Evolutionary conservation across 257 asterid genomes (phyloP).

Genomic region (Catharanthus roseus): DNA sequence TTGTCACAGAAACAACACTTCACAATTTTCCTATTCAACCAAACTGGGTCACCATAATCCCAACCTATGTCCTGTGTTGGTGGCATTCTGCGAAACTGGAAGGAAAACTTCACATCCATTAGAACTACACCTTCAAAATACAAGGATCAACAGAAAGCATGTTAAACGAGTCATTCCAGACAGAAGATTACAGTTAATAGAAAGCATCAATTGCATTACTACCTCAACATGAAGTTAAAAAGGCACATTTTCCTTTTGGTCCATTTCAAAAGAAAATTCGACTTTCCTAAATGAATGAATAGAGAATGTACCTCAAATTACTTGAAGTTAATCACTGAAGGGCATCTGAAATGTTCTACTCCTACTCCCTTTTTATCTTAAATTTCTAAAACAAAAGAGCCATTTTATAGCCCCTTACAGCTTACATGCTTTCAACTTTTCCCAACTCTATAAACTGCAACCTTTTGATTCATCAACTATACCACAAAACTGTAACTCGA

Average conservation of each 20-base stretch:
- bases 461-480: not conserved
- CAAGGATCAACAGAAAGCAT: no score
- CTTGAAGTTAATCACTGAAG: no score
- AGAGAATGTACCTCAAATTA: no score
- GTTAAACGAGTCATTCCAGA: no score
- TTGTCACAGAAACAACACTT: constrained; percentile 11
- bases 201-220: not conserved
- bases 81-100: constrained; percentile 3
- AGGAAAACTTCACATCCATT: not conserved
- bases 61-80: constrained; percentile 17
- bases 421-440: not conserved
- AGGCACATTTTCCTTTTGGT: not conserved
- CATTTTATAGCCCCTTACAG: no score
- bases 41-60: constrained; percentile 13
- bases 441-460: not conserved
- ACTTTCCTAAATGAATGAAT: no score
- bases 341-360: no score
- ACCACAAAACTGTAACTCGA: not conserved
- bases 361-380: no score
- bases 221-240: no score
- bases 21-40: not conserved
- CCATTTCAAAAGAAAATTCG: no score
- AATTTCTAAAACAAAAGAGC: no score
- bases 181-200: no score
- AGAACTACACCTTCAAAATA: not conserved